Evolutionary conservation across 192 early-diverging fungal genomes (phyloP).

Genomic region (Entomortierella chlamydospora): DNA sequence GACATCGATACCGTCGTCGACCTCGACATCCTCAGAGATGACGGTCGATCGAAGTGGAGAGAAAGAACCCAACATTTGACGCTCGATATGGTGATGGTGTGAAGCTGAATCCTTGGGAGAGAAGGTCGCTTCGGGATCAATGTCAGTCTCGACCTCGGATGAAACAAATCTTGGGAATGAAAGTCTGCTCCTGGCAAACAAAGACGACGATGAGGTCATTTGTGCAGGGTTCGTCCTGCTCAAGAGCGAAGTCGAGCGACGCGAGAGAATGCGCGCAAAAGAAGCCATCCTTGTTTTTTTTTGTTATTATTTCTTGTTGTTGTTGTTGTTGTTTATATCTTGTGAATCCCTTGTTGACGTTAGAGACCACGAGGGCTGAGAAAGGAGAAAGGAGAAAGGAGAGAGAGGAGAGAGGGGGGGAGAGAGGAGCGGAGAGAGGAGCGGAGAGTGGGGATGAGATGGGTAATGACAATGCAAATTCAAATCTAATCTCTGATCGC

Average conservation of each 20-base stretch:
- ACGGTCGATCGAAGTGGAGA: conserved; percentile 28
- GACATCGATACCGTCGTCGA: conserved; percentile 60
- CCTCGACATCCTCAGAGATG: conserved; percentile 48
- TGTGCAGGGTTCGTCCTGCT: conserved; percentile 20
- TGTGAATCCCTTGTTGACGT: no score
- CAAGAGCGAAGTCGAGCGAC: conserved; percentile 36
- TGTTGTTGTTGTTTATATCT: neutral
- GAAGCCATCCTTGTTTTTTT: conserved; percentile 29
- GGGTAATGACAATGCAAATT: no score
- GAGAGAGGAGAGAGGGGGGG: neutral
- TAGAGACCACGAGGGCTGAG: no score
- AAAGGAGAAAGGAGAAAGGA: neutral
- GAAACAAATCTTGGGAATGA: conserved; percentile 28
- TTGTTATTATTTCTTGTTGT: neutral
- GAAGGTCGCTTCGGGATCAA: conserved; percentile 21
- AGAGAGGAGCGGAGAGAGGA: no score
- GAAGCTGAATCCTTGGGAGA: neutral
- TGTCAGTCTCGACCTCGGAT: no score
- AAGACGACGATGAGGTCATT: conserved; percentile 9
- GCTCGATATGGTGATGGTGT: conserved; percentile 41
- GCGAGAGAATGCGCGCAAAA: conserved; percentile 50
- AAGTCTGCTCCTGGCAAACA: conserved; percentile 6
- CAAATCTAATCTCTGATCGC: no score
- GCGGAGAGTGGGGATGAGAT: no score
- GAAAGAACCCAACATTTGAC: conserved; percentile 12